phyloP scores from a whole-genome alignment of 2,329 filamentous ascomycete species.

The Mycosphaerella arachidis region DNA sequence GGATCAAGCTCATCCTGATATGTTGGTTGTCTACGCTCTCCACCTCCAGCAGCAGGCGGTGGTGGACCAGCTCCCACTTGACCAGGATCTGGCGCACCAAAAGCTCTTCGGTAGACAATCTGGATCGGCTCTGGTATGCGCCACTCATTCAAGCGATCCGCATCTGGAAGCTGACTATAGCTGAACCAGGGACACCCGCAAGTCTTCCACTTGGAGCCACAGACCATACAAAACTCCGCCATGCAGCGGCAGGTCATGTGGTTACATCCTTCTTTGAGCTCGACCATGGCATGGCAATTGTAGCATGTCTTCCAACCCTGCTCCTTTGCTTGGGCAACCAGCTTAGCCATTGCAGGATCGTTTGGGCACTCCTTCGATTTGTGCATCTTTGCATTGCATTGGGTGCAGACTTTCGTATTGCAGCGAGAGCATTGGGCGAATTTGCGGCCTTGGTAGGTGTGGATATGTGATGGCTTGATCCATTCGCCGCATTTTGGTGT shows the following conservation, averaged over 20 bases:
- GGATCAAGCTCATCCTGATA: constrained; percentile 37
- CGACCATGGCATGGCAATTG: constrained; percentile 68
- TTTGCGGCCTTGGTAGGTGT: constrained; percentile 51
- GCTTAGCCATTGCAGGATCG: constrained; percentile 60
- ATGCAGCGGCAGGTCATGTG: constrained; percentile 84
- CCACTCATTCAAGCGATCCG: constrained; percentile 54
- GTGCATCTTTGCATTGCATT: constrained; percentile 74
- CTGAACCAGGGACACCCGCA: constrained; percentile 82
- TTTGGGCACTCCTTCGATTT: constrained; percentile 63
- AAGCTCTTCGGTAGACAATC: constrained; percentile 34
- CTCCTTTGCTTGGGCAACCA: constrained; percentile 62
- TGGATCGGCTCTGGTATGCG: constrained; percentile 42
- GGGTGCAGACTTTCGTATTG: constrained; percentile 67
- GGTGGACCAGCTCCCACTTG: constrained; percentile 1
- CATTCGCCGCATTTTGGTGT: constrained; percentile 67
- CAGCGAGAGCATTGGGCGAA: constrained; percentile 68
- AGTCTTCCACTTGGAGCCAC: constrained; percentile 74
- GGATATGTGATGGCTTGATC: constrained; percentile 70
- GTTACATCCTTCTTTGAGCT: constrained; percentile 71
- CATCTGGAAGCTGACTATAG: constrained; percentile 46
- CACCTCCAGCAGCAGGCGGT: constrained; percentile 4
- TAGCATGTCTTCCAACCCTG: constrained; percentile 73
- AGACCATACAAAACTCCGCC: constrained; percentile 83
- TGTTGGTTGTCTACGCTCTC: constrained; percentile 14
- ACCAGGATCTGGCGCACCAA: constrained; percentile 18